A percentile compares a stretch with the other conserved stretches of the same genome.
phyloP scores from a whole-genome alignment of 1,284 basidiomycete species.

The Leccinum insigne region DNA sequence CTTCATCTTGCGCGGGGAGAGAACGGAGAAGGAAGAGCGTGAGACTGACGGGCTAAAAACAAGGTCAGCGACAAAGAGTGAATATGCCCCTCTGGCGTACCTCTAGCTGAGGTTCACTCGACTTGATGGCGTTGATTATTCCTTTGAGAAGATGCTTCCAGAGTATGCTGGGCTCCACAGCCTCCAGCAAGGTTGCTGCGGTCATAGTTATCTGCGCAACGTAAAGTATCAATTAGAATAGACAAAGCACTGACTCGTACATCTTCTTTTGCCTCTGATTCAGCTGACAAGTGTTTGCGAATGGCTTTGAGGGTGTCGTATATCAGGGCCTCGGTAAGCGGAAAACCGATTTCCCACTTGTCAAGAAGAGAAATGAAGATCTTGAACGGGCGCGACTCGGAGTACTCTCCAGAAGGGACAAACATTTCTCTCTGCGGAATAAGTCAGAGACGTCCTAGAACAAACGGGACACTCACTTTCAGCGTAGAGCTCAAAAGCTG shows the following conservation, averaged over 20 bases:
- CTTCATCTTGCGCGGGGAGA: constrained; percentile 80
- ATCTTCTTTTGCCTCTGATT: constrained; percentile 59
- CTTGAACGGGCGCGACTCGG: constrained; percentile 88
- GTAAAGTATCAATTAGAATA: constrained; percentile 11
- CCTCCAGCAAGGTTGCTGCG: constrained; percentile 89
- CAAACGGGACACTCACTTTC: constrained; percentile 43
- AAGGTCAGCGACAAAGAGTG: constrained; percentile 3
- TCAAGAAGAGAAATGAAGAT: constrained; percentile 95
- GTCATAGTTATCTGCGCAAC: constrained; percentile 71
- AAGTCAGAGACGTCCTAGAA: constrained; percentile 5
- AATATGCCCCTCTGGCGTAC: constrained; percentile 33
- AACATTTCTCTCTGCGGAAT: constrained; percentile 68
- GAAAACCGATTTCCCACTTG: constrained; percentile 94
- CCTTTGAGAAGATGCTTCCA: constrained; percentile 78
- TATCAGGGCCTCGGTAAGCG: constrained; percentile 76
- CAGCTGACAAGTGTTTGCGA: constrained; percentile 53
- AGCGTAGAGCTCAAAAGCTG: constrained; percentile 69
- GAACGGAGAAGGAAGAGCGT: constrained; percentile 68
- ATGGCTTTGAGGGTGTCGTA: constrained; percentile 81
- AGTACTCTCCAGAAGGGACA: constrained; percentile 64
- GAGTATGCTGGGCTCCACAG: constrained; percentile 85
- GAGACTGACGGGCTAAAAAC: constrained; percentile 57
- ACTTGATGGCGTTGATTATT: constrained; percentile 52
- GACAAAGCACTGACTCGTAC: constrained; percentile 38
- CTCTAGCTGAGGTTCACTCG: constrained; percentile 44